A percentile compares a stretch with the other conserved stretches of the same genome.
These are phyloP conservation scores for Mediolabrus comicus DNA, from an alignment of 108 stramenopile genomes.

Conservation along the genomic window DNA sequence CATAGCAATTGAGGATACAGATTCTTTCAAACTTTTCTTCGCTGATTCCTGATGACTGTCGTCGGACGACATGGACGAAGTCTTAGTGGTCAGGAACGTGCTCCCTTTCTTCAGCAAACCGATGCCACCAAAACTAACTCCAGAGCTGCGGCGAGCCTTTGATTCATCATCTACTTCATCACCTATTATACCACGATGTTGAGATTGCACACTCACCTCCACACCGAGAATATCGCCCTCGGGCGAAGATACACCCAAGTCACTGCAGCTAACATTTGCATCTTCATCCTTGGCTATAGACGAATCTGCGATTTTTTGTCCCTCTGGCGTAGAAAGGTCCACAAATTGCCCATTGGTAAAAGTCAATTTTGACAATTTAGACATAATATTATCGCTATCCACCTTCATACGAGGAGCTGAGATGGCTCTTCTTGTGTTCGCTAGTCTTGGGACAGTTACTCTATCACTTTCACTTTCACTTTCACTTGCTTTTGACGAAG, in stretches of 20 bases:
- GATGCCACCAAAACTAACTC: too few species aligned
- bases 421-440: too few species aligned
- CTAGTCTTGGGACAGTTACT: too few species aligned
- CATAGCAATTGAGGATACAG: conserved; percentile 24
- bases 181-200: conserved; percentile 5
- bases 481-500: background rate
- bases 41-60: background rate
- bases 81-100: background rate
- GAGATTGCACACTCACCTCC: conserved; percentile 1
- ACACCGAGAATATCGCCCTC: conserved; percentile 6
- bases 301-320: conserved; percentile 15
- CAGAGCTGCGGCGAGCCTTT: too few species aligned
- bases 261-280: background rate
- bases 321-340: conserved; percentile 23
- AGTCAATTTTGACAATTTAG: conserved; percentile 18
- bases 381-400: background rate
- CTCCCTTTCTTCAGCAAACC: background rate
- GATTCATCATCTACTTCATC: too few species aligned
- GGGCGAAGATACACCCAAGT: background rate
- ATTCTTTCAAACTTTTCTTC: background rate
- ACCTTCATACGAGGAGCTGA: background rate
- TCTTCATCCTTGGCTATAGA: conserved; percentile 4
- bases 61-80: background rate
- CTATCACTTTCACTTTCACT: background rate
- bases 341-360: conserved; percentile 44